phyloP scores from a whole-genome alignment of 805 yeast species.

The Nakazawaea holstii region DNA sequence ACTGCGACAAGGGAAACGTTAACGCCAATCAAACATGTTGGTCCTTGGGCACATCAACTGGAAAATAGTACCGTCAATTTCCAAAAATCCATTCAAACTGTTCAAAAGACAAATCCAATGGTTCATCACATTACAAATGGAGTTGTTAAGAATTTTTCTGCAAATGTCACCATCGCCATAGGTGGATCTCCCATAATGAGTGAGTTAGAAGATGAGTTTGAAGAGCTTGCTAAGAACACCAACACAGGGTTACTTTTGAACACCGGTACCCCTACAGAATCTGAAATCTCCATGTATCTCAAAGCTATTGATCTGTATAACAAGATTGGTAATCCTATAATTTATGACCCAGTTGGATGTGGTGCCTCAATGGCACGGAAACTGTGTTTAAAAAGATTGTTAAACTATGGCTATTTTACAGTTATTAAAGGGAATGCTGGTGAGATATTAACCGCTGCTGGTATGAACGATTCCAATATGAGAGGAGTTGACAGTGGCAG shows the following conservation, averaged over 20 bases:
- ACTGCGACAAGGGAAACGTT: conserved; percentile 39
- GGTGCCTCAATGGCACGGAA: conserved; percentile 70
- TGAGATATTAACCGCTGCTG: conserved; percentile 65
- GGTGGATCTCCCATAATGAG: conserved; percentile 92
- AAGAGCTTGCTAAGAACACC: conserved; percentile 55
- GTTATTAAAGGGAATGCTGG: conserved; percentile 84
- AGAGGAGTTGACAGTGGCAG: conserved; percentile 63
- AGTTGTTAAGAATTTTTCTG: conserved; percentile 86
- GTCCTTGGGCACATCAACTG: conserved; percentile 18
- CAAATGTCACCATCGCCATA: conserved; percentile 76
- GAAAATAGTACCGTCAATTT: background rate
- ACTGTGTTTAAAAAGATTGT: conserved; percentile 37
- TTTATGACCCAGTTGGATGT: conserved; percentile 91
- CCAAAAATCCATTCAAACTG: conserved; percentile 16
- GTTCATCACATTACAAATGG: conserved; percentile 85
- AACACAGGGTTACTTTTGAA: conserved; percentile 58
- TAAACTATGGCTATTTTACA: conserved; percentile 52
- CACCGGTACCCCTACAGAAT: conserved; percentile 64
- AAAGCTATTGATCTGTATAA: conserved; percentile 59
- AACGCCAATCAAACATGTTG: conserved; percentile 23
- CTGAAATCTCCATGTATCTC: conserved; percentile 34
- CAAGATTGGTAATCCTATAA: conserved; percentile 48
- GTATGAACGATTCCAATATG: conserved; percentile 39
- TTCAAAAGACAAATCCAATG: conserved; percentile 41
- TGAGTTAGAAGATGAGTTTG: conserved; percentile 61